Evolutionary conservation across 345 rosid genomes (phyloP).

Genomic region (Cardiospermum halicacabum): DNA sequence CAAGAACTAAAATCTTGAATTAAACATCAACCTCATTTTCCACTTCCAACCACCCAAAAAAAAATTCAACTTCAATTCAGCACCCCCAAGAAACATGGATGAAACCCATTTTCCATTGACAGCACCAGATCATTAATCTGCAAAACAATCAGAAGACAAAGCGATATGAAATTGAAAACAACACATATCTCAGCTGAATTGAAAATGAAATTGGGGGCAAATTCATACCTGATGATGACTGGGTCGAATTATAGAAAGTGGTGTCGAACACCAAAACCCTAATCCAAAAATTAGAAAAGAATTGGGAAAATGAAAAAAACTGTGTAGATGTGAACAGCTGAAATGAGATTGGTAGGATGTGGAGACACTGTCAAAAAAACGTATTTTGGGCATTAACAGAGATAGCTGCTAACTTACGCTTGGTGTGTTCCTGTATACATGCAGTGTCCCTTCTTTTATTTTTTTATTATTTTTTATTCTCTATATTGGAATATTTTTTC

Average conservation of each 20-base stretch:
- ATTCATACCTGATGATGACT: constrained; percentile 17
- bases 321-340: background rate
- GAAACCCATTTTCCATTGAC: background rate
- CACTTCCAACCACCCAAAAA: background rate
- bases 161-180: background rate
- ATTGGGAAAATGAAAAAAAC: background rate
- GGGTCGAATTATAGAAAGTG: constrained; percentile 7
- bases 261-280: background rate
- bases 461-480: background rate
- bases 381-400: background rate
- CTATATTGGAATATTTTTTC: too few species aligned
- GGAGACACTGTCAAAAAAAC: background rate
- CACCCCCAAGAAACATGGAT: constrained; percentile 7
- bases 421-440: background rate
- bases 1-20: background rate
- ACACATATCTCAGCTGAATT: background rate
- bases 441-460: background rate
- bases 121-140: background rate
- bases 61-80: background rate
- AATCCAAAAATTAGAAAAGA: constrained; percentile 3
- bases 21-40: background rate
- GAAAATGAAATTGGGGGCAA: background rate
- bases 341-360: background rate
- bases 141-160: constrained; percentile 1
- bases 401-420: constrained; percentile 24